These are phyloP conservation scores for Circinella umbellata DNA, from an alignment of 371 early-diverging fungal genomes.

Conservation along the genomic window DNA sequence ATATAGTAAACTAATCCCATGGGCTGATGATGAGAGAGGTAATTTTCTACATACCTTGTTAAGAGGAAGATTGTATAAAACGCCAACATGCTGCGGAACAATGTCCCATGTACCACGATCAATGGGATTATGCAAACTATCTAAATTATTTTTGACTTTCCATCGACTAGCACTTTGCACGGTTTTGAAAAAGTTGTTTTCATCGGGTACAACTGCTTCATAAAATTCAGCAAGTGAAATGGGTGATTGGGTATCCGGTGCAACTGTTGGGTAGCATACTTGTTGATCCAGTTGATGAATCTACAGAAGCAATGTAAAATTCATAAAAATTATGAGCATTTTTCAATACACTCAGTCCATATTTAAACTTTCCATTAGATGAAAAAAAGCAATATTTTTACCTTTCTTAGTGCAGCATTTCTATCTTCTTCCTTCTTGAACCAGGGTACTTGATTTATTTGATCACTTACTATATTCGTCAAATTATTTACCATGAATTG, in stretches of 20 bases:
- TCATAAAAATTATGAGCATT: too few relatives aligned
- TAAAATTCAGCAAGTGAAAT: constrained; percentile 53
- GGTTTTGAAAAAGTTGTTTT: constrained; percentile 53
- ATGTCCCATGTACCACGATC: constrained; percentile 54
- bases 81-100: constrained; percentile 56
- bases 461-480: neutral
- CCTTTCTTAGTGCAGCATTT: neutral
- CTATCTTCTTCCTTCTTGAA: neutral
- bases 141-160: constrained; percentile 26
- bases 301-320: too few relatives aligned
- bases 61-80: constrained; percentile 33
- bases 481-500: neutral
- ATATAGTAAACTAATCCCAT: too few relatives aligned
- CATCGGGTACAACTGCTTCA: constrained; percentile 33
- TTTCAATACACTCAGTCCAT: too few relatives aligned
- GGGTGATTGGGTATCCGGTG: constrained; percentile 45
- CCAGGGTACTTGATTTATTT: neutral
- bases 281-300: constrained; percentile 25
- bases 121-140: constrained; percentile 26
- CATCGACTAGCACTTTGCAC: constrained; percentile 36
- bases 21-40: too few relatives aligned
- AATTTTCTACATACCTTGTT: constrained; percentile 23
- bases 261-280: constrained; percentile 45
- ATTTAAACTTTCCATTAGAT: too few relatives aligned
- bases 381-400: constrained; percentile 19